Conservation (phyloP, 1,284 basidiomycete genomes). For the Fomitopsis pinicola region DNA sequence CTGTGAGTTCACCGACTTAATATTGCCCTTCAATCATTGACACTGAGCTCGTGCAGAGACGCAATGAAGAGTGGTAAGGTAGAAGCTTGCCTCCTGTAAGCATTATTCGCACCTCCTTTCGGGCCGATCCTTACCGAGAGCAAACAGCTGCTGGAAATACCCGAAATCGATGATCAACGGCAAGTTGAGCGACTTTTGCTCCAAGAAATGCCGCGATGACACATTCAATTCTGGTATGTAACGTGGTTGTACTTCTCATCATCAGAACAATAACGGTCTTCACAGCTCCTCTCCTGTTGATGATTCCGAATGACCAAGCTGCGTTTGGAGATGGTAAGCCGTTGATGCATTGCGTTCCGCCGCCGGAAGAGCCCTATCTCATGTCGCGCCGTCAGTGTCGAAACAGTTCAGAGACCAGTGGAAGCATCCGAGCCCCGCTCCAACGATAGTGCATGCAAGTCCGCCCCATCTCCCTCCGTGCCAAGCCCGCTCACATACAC, state of each 20-base stretch:
- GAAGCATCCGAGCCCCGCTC: not conserved
- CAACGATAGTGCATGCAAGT: not conserved
- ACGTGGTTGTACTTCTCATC: not conserved
- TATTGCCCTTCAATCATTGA: no score
- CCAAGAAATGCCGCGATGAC: not conserved
- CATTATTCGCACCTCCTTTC: not conserved
- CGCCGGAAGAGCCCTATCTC: no score
- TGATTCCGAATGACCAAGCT: not conserved
- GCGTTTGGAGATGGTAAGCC: not conserved
- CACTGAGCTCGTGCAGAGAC: not conserved
- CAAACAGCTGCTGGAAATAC: not conserved
- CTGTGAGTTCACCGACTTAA: not conserved
- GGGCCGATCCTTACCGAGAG: not conserved
- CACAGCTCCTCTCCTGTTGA: not conserved
- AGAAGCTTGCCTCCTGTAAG: not conserved
- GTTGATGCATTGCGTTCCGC: not conserved
- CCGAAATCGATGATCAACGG: not conserved
- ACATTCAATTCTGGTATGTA: not conserved
- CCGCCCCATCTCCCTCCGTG: no score
- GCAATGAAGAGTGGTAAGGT: not conserved
- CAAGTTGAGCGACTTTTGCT: not conserved
- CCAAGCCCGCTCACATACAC: no score
- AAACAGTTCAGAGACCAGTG: not conserved
- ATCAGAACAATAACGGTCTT: not conserved
- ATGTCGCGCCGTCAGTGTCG: not conserved